phyloP scores from a whole-genome alignment of 2,329 filamentous ascomycete species.

The Colletotrichum tamarilloi region DNA sequence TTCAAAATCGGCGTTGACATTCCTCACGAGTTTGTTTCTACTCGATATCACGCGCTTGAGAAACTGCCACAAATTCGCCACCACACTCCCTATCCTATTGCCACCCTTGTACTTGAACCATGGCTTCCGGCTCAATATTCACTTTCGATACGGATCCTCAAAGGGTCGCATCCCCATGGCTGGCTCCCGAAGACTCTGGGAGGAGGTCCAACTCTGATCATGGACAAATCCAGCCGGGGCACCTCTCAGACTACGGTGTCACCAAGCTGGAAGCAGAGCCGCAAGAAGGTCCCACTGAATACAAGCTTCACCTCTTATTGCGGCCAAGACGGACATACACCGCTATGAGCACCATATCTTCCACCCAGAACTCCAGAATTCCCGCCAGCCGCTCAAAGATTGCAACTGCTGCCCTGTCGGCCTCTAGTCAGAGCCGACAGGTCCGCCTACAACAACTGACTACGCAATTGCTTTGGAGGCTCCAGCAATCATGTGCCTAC shows the following conservation, averaged over 20 bases:
- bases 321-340: constrained; percentile 80
- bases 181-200: constrained; percentile 63
- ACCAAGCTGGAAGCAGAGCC: constrained; percentile 89
- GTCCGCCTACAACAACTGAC: constrained; percentile 90
- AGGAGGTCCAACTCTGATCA: constrained; percentile 43
- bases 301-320: constrained; percentile 91
- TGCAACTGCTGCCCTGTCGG: constrained; percentile 34
- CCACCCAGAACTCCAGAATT: constrained; percentile 40
- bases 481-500: constrained; percentile 94
- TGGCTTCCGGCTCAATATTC: constrained; percentile 97
- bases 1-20: constrained; percentile 1
- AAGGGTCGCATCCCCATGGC: constrained; percentile 91
- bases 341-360: constrained; percentile 71
- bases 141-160: constrained; percentile 92
- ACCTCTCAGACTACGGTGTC: constrained; percentile 71
- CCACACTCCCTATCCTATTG: not conserved
- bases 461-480: constrained; percentile 92
- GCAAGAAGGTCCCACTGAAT: constrained; percentile 94
- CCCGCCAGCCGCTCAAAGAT: constrained; percentile 18
- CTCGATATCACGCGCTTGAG: not conserved
- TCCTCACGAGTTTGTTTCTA: not conserved
- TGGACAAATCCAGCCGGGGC: constrained; percentile 48
- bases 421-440: constrained; percentile 78
- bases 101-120: constrained; percentile 47
- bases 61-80: not conserved